phyloP scores from a whole-genome alignment of 768 basidiomycete species.

The Pleurotus eryngii region DNA sequence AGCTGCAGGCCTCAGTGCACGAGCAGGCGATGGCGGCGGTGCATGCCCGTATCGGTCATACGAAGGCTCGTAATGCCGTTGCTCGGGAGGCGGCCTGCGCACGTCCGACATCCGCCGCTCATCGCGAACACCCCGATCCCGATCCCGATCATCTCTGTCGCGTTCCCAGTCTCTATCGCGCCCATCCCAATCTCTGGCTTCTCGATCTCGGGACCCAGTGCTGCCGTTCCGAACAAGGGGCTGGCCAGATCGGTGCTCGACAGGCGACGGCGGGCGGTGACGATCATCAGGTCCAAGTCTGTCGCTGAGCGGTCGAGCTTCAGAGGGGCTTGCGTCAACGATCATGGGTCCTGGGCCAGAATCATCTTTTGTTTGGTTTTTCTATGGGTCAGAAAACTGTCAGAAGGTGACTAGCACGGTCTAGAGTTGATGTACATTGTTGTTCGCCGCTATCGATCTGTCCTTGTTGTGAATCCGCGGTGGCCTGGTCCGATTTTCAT shows the following conservation, averaged over 20 bases:
- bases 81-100: slow-evolving; percentile 42
- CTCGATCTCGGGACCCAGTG: slow-evolving; percentile 25
- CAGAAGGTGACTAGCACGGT: neutral
- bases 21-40: slow-evolving; percentile 8
- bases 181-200: slow-evolving; percentile 28
- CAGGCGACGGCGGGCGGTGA: slow-evolving; percentile 24
- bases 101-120: slow-evolving; percentile 22
- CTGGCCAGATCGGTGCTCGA: slow-evolving; percentile 9
- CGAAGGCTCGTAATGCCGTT: slow-evolving; percentile 46
- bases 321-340: neutral
- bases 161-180: slow-evolving; percentile 17
- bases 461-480: slow-evolving; percentile 27
- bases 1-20: neutral
- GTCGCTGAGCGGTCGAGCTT: neutral
- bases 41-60: slow-evolving; percentile 27
- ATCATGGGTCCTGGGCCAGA: slow-evolving; percentile 8
- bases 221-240: slow-evolving; percentile 11
- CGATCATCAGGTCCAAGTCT: slow-evolving; percentile 22
- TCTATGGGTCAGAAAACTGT: neutral
- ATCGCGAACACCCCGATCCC: slow-evolving; percentile 27
- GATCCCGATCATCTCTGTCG: slow-evolving; percentile 36
- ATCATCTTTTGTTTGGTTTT: neutral
- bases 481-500: slow-evolving; percentile 18
- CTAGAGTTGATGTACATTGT: neutral
- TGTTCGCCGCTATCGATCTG: slow-evolving; percentile 4